Evolutionary conservation across 345 rosid species (phyloP).

Genomic region (Bretschneidera sinensis): DNA sequence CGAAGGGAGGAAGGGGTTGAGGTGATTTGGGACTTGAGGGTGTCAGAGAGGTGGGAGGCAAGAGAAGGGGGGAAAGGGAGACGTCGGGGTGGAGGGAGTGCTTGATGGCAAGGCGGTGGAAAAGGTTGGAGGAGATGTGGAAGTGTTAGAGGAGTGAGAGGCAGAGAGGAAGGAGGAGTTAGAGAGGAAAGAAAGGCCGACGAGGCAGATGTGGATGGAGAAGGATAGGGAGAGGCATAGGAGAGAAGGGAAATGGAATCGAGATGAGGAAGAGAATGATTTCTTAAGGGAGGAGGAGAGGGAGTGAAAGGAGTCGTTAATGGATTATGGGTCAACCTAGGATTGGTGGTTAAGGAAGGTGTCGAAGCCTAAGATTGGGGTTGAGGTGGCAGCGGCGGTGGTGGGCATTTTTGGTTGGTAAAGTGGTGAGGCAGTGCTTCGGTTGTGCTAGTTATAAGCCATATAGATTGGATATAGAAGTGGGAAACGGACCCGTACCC

Average conservation of each 20-base stretch:
- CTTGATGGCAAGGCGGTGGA: conserved; percentile 36
- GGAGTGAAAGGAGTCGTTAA: conserved; percentile 58
- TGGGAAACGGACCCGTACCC: too few relatives aligned
- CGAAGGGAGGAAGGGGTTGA: conserved; percentile 51
- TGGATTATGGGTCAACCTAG: conserved; percentile 54
- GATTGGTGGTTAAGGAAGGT: conserved; percentile 51
- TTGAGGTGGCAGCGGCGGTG: conserved; percentile 18
- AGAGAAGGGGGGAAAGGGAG: conserved; percentile 38
- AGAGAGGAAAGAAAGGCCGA: conserved; percentile 53
- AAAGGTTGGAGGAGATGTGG: conserved; percentile 24
- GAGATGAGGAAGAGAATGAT: conserved; percentile 40
- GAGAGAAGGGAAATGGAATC: conserved; percentile 31
- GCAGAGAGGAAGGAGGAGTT: conserved; percentile 42
- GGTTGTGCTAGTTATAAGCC: too few relatives aligned
- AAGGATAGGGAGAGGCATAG: conserved; percentile 49
- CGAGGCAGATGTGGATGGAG: conserved; percentile 57
- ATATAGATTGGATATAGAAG: too few relatives aligned
- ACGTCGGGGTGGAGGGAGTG: conserved; percentile 51
- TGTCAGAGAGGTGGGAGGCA: conserved; percentile 41
- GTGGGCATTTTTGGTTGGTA: too few relatives aligned
- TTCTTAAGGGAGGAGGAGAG: conserved; percentile 55
- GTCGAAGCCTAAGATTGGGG: conserved; percentile 51
- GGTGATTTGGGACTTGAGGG: conserved; percentile 39
- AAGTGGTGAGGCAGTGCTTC: too few relatives aligned
- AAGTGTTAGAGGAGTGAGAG: conserved; percentile 35